Percentiles rank a stretch among this genome's conserved stretches.
Evolutionary conservation across 2,329 filamentous ascomycete species (phyloP).

Genomic region (Teratosphaeria viscida): DNA sequence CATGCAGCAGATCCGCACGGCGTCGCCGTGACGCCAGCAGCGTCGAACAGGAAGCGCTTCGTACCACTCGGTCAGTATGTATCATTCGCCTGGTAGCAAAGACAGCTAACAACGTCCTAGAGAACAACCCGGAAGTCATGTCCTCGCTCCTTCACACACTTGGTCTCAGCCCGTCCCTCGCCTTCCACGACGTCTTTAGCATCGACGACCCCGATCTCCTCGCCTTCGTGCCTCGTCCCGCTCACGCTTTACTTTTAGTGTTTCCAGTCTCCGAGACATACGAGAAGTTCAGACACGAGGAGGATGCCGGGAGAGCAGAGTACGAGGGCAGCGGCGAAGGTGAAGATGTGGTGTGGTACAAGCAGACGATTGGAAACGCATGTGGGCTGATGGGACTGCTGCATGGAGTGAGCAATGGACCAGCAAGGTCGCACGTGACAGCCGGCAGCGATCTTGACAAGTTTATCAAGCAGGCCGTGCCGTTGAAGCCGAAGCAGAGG

Average conservation of each 20-base stretch:
- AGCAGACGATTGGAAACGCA: conserved; percentile 86
- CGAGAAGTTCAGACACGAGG: conserved; percentile 61
- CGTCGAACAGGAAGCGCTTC: conserved; percentile 15
- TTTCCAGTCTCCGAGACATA: conserved; percentile 50
- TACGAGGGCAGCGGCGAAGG: conserved; percentile 57
- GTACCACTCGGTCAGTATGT: conserved; percentile 15
- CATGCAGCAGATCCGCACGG: conserved; percentile 2
- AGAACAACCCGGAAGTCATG: conserved; percentile 49
- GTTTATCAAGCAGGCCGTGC: conserved; percentile 60
- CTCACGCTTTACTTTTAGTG: conserved; percentile 45
- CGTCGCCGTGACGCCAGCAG: neutral
- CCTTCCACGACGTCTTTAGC: conserved; percentile 46
- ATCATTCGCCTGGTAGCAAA: neutral
- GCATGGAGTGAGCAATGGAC: conserved; percentile 72
- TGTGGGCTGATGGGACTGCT: conserved; percentile 84
- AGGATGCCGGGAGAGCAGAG: conserved; percentile 54
- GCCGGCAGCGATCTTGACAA: conserved; percentile 49
- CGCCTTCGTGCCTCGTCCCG: conserved; percentile 42
- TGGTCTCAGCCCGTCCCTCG: conserved; percentile 36
- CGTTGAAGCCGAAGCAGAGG: conserved; percentile 55
- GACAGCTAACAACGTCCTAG: conserved; percentile 15
- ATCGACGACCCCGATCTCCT: conserved; percentile 42
- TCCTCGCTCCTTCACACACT: conserved; percentile 40
- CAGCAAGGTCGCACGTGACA: conserved; percentile 51
- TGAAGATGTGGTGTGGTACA: conserved; percentile 86